Evolutionary conservation across 140 eudicot genomes (phyloP), one percentile per base, ranked within the genome.

Genomic region (Oenanthe javanica): DNA sequence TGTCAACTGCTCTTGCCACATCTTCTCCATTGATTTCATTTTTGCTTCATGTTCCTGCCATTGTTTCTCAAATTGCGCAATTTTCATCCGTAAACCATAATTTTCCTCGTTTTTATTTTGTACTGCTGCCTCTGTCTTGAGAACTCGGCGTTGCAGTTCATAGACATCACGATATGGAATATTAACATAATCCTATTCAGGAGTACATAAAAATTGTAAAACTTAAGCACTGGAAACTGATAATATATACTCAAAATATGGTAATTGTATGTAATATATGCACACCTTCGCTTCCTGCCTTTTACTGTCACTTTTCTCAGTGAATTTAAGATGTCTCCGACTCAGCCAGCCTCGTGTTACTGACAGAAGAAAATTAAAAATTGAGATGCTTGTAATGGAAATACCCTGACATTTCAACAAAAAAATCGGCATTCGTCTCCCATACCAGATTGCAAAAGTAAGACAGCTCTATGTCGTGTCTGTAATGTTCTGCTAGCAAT

Each of bases 1-100:
- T 59, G 86, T 84, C 79, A 88, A 83, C 83, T 91, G 90, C 78
- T 93, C 92, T 87, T 91, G 97, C 98, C 98, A 93, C 81, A 70
- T 69, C 76, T 93, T 86, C 86, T 93, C 98, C 90, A 89, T 85
- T 46, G 87, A 83, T 46, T 81, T 85, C 95, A 91, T 93, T 72
- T 85, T 88, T 66, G 86, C 86, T 49, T 91, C 91, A 79, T 85
- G 85, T 63, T 86, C 81, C 76, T 86, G 82, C 91, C 97, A 89
- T 75, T 80, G 90, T 77, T 64, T 81, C 72, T 91, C 91, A 13
- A 81, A 85, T 74, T 89, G 87, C 76, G 86, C 77, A 71, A 93
- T 74, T 64, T 70, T 85, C 52, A 74, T 85, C 84, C 80, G 83
- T 80, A 93, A 84, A 63, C 82, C 70, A 18, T 81, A 71, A 80